These are phyloP conservation scores for Leishmania tarentolae DNA, from an alignment of 208 protist species.

Conservation along the genomic window DNA sequence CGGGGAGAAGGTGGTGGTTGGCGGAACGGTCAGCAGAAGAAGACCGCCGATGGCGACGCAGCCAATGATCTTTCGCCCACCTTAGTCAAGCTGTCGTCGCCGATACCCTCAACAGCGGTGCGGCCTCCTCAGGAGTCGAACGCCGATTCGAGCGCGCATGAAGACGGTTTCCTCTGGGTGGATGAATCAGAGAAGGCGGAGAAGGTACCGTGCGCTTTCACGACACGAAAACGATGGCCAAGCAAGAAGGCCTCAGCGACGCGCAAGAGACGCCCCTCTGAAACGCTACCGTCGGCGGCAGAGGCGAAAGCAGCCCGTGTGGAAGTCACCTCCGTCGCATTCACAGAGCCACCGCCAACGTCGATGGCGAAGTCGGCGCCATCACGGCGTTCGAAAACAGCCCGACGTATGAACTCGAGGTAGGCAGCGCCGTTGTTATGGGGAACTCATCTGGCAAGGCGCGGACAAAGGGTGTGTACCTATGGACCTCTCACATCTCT, in stretches of 20 bases:
- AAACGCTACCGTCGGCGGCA: not conserved
- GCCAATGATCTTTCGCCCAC: not conserved
- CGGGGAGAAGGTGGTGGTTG: not conserved
- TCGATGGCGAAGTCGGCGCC: not conserved
- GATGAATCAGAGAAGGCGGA: conserved; percentile 5
- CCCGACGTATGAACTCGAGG: not conserved
- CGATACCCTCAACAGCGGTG: not conserved
- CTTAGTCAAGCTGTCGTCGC: not conserved
- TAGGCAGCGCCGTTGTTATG: not conserved
- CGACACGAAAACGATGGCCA: not conserved
- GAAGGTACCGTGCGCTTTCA: not conserved
- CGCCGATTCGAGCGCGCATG: not conserved
- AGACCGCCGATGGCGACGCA: not conserved
- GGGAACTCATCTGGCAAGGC: too few relatives aligned
- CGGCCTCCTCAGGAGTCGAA: not conserved
- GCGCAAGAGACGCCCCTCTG: conserved; percentile 8
- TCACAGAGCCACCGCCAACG: not conserved
- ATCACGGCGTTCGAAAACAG: not conserved
- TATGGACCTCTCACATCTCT: not conserved
- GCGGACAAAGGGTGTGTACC: not conserved
- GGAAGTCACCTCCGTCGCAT: not conserved
- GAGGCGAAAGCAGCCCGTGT: conserved; percentile 1
- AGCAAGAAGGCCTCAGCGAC: not conserved
- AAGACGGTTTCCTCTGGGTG: conserved; percentile 3
- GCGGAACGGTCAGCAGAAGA: not conserved